Evolutionary conservation across 2,329 filamentous ascomycete species (phyloP), one percentile per base, ranked within the genome.

Genomic region (Phialophora chinensis): DNA sequence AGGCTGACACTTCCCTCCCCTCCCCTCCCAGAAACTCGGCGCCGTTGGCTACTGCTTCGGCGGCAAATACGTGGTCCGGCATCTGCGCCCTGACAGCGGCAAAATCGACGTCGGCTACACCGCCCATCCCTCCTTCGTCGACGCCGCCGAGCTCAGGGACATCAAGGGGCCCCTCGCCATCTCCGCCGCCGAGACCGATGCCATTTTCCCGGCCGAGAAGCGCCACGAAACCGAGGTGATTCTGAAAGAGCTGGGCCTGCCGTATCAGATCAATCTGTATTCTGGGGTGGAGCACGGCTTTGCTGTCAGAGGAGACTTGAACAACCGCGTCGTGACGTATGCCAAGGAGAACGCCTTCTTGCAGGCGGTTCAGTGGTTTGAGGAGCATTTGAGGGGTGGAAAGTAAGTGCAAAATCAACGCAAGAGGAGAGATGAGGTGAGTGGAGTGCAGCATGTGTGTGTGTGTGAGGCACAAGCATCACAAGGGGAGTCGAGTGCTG

Each of bases 341-440:
- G 89, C 90, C 44, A 93, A 92, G 84, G 91, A 96, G 79, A 87
- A 90, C 79, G 91, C 92, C 4, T 95, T 95, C 76, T 74, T 84
- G 70, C 92, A 95, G 82, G 91, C 91, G 42, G 83, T 93, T 60
- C 77, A 82, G 60, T 96, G 92, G 92, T 93, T 96, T 72, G 85
- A 91, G 71, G 82, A 88, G 77, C 82, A 85, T 76, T 57, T 73
- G 68, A 67, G 66, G 63, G 57, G 55, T n/a, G 47, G 35, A 50
- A 66, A 66, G 67, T 69, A 29, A 62, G 62, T 58, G 33, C 33
- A n/a, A 50, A 6, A 35, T 17, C 29, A 31, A 55, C 12, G 29
- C 29, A 20, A 33, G 49, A 20, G 20, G 35, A 55, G 55, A 42
- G 12, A 35, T 25, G 23, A 29, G 33, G 55, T 42, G 33, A 27